Evolutionary conservation across 2,329 filamentous ascomycete genomes (phyloP).

Genomic region (Hymenoscyphus scutula): DNA sequence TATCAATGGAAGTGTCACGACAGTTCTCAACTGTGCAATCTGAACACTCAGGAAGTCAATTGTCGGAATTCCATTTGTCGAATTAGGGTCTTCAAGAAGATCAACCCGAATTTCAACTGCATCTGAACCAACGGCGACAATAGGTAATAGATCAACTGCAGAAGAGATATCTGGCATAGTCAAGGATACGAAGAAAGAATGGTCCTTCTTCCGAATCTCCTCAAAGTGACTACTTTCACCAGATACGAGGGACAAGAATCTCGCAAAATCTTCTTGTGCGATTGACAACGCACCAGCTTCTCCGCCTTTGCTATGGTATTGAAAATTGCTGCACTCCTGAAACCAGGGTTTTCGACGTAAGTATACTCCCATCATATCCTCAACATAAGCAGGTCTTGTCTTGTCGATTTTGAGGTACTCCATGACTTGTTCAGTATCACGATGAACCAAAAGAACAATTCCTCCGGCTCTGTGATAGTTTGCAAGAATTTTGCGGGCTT

Average conservation of each 20-base stretch:
- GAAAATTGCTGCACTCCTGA: slow-evolving; percentile 87
- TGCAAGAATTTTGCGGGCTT: slow-evolving; percentile 72
- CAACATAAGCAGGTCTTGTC: slow-evolving; percentile 85
- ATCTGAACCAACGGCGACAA: slow-evolving; percentile 80
- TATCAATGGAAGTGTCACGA: slow-evolving; percentile 75
- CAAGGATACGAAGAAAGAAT: slow-evolving; percentile 90
- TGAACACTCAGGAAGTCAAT: slow-evolving; percentile 79
- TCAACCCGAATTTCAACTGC: slow-evolving; percentile 95
- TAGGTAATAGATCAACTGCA: slow-evolving; percentile 62
- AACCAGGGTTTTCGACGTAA: slow-evolving; percentile 86
- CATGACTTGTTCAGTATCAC: slow-evolving; percentile 84
- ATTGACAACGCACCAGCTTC: slow-evolving; percentile 33
- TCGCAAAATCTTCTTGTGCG: slow-evolving; percentile 61
- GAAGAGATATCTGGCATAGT: slow-evolving; percentile 73
- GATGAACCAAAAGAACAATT: slow-evolving; percentile 81
- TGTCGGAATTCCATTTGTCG: slow-evolving; percentile 53
- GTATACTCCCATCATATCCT: slow-evolving; percentile 91
- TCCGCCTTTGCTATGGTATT: slow-evolving; percentile 78
- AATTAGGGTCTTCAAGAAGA: slow-evolving; percentile 68
- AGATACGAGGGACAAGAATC: slow-evolving; percentile 69
- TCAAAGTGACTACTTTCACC: slow-evolving; percentile 58
- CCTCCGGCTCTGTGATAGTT: slow-evolving; percentile 75
- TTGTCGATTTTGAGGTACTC: slow-evolving; percentile 86
- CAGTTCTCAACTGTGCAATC: slow-evolving; percentile 72
- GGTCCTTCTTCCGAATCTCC: slow-evolving; percentile 59